Base-by-base conservation (phyloP, 139 green algal species). In the Nannochloris sp. region DNA sequence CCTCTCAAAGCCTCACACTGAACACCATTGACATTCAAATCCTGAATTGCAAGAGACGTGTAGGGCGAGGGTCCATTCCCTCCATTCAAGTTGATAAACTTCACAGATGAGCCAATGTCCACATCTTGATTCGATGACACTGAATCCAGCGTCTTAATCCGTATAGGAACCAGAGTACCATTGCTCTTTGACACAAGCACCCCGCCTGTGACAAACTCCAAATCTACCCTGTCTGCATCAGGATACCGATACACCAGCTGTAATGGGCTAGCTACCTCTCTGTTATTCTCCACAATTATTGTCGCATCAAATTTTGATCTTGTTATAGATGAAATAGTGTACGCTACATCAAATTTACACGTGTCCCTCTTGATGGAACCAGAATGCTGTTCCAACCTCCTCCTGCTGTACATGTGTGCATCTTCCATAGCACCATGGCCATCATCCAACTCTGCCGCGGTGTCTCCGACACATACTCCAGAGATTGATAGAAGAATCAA, bases 11-110 rank as follows among this genome's bases (percentile, higher is more conserved):
- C 5, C 18, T 21, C n/a, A 53, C 46, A 53, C 16, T 19, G 46
- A 53, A 21, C 46, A 53, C 46, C 46, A 53, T 53, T 53, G 1
- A 53, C 18, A 53, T 53, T 53, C 46, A 53, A 53, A 53, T 53
- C n/a, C 46, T 53, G 8, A 19, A 53, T 25, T 0, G 5, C 46
- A 19, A 53, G n/a, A 53, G 15, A 4, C 6, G 46, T 53, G 18
- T 25, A 25, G 8, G 46, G 46, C 11, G 46, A 53, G 16, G 46
- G 46, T 25, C 18, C 16, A 21, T 53, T 21, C 16, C 46, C n/a
- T 19, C 46, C 46, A 53, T 53, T 21, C 16, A 53, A 25, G 46
- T 53, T 53, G n/a, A 53, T 53, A 53, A 53, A 53, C 1, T 53
- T 53, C 6, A 21, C 16, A 53, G 16, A 25, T 21, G n/a, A 21